phyloP scores from a whole-genome alignment of 2,329 filamentous ascomycete genomes.

The Trichophyton equinum region DNA sequence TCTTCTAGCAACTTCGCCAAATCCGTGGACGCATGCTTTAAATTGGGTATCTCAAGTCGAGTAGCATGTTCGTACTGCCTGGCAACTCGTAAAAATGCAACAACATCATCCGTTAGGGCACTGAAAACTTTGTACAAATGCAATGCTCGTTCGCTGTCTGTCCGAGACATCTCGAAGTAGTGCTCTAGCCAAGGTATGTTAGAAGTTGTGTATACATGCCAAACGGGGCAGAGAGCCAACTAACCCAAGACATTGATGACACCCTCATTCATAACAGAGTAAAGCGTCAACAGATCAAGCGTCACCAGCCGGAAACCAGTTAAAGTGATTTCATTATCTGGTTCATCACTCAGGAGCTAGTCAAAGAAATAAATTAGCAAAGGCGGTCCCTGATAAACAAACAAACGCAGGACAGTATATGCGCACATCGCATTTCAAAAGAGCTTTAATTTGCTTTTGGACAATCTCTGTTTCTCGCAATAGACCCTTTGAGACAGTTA shows the following conservation, averaged over 20 bases:
- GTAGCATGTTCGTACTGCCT: conserved; percentile 87
- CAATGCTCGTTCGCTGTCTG: conserved; percentile 84
- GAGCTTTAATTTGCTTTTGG: conserved; percentile 70
- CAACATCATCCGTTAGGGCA: conserved; percentile 81
- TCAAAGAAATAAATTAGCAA: conserved; percentile 12
- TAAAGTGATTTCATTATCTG: conserved; percentile 92
- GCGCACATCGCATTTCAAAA: conserved; percentile 81
- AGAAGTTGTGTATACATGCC: conserved; percentile 5
- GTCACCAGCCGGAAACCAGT: conserved; percentile 87
- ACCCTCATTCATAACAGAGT: conserved; percentile 91
- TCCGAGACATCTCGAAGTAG: conserved; percentile 95
- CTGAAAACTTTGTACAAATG: conserved; percentile 87
- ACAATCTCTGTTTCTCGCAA: conserved; percentile 83
- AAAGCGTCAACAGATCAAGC: conserved; percentile 75
- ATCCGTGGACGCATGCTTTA: conserved; percentile 93
- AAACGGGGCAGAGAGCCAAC: conserved; percentile 19
- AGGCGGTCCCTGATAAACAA: conserved; percentile 7
- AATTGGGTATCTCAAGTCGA: conserved; percentile 80
- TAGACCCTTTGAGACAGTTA: conserved; percentile 83
- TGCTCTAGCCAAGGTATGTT: conserved; percentile 47
- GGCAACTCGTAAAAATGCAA: conserved; percentile 76
- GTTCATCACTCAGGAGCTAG: conserved; percentile 72
- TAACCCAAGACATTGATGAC: conserved; percentile 91
- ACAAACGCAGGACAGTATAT: neutral
- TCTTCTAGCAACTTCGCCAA: conserved; percentile 82